phyloP scores from a whole-genome alignment of 495 filamentous ascomycete species.

The Penicillium paxilli region DNA sequence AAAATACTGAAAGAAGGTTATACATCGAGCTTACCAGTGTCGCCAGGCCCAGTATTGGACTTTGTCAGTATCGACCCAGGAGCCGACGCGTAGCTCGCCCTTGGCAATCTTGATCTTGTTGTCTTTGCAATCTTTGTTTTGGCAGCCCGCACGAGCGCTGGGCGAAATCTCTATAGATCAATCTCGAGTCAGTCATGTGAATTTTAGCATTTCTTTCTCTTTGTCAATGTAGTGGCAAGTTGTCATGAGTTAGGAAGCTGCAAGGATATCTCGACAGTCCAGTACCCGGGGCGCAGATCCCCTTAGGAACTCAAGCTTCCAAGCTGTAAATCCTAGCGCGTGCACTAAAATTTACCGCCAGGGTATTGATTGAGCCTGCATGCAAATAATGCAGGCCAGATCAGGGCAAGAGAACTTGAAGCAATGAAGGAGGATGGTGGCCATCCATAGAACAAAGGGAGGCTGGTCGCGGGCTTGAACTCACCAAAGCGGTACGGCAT shows the following conservation, averaged over 20 bases:
- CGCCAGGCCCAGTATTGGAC: conserved; percentile 63
- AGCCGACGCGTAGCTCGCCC: conserved; percentile 70
- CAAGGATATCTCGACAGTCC: too few relatives aligned
- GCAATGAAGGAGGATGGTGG: not conserved
- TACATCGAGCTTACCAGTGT: conserved; percentile 81
- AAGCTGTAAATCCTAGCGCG: too few relatives aligned
- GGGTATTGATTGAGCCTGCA: too few relatives aligned
- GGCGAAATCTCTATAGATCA: conserved; percentile 64
- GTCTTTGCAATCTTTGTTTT: conserved; percentile 66
- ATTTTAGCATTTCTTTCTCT: not conserved
- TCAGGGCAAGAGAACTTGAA: too few relatives aligned
- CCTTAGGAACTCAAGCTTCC: too few relatives aligned
- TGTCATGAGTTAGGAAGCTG: too few relatives aligned
- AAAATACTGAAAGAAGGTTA: too few relatives aligned
- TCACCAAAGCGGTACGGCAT: conserved; percentile 9
- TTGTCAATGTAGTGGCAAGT: too few relatives aligned
- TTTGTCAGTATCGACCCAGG: conserved; percentile 56
- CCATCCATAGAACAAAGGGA: not conserved
- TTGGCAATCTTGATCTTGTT: conserved; percentile 68
- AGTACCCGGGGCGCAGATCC: too few relatives aligned
- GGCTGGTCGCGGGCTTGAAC: not conserved
- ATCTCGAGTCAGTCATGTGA: conserved; percentile 11
- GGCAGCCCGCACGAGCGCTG: conserved; percentile 65
- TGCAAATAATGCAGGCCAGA: too few relatives aligned
- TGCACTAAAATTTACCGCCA: too few relatives aligned